Percentiles rank a stretch among this genome's conserved stretches.
These are phyloP conservation scores for Penicillium taxi DNA, from an alignment of 495 filamentous ascomycete genomes.

Conservation along the genomic window DNA sequence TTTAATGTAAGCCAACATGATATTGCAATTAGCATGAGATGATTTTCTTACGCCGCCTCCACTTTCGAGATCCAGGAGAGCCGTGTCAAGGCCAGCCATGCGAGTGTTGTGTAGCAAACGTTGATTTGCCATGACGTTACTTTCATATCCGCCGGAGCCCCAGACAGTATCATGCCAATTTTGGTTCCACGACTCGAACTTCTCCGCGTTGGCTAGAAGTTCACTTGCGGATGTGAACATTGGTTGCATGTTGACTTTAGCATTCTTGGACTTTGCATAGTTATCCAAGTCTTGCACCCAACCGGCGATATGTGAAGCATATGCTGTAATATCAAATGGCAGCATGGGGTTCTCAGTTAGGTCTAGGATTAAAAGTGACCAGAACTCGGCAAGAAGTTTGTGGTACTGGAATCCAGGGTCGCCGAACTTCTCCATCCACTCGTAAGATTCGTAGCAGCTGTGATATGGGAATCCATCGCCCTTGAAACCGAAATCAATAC, in stretches of 20 bases:
- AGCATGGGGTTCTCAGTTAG: conserved; percentile 71
- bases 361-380: conserved; percentile 77
- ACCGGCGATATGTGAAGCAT: conserved; percentile 50
- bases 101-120: conserved; percentile 60
- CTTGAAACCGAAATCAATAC: conserved; percentile 75
- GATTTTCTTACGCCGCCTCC: conserved; percentile 56
- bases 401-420: conserved; percentile 84
- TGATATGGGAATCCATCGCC: conserved; percentile 65
- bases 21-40: background rate
- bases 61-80: conserved; percentile 65
- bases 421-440: conserved; percentile 71
- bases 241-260: conserved; percentile 45
- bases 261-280: conserved; percentile 51
- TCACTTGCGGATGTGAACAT: conserved; percentile 53
- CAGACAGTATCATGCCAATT: conserved; percentile 63
- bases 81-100: conserved; percentile 72
- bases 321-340: conserved; percentile 76
- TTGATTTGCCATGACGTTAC: conserved; percentile 51
- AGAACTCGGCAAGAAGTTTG: conserved; percentile 66
- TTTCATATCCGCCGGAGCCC: conserved; percentile 62
- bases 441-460: conserved; percentile 81
- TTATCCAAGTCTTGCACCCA: conserved; percentile 61
- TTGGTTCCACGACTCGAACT: conserved; percentile 67
- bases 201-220: conserved; percentile 49
- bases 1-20: background rate